phyloP scores from a whole-genome alignment of 371 early-diverging fungal genomes.

The Mortierella sp. region DNA sequence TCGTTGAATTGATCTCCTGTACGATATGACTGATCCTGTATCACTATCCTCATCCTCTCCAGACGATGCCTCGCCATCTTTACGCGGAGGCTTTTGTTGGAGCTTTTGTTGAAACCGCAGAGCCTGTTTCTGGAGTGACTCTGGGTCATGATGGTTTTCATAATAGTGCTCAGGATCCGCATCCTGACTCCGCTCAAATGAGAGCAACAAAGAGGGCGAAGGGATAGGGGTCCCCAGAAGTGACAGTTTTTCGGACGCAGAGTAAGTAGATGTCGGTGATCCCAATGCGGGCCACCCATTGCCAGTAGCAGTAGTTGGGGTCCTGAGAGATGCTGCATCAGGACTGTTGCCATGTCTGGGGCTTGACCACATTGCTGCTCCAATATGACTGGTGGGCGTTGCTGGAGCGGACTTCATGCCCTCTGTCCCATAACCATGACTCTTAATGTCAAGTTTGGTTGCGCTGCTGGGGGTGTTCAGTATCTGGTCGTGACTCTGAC shows the following conservation, averaged over 20 bases:
- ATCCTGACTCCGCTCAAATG: conserved; percentile 26
- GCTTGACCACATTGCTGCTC: too few species aligned
- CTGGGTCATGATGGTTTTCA: conserved; percentile 16
- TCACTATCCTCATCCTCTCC: conserved; percentile 39
- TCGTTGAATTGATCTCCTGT: conserved; percentile 34
- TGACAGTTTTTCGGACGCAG: conserved; percentile 10
- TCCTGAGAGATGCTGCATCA: conserved; percentile 4
- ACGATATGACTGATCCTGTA: conserved; percentile 30
- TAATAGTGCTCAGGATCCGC: conserved; percentile 19
- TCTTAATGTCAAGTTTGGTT: conserved; percentile 3
- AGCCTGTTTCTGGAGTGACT: conserved; percentile 38
- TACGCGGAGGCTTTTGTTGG: conserved; percentile 40
- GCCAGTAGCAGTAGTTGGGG: conserved; percentile 29
- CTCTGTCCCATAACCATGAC: neutral
- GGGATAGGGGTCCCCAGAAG: conserved; percentile 29
- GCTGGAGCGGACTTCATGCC: conserved; percentile 8
- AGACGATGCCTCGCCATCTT: conserved; percentile 24
- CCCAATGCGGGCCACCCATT: conserved; percentile 29
- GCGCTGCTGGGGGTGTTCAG: conserved; percentile 8
- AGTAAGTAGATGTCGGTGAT: too few species aligned
- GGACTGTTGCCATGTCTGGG: too few species aligned
- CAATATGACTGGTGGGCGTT: conserved; percentile 7
- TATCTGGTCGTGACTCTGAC: conserved; percentile 3
- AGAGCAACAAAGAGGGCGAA: conserved; percentile 27
- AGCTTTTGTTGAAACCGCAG: conserved; percentile 47